A percentile compares a stretch with the other conserved stretches of the same genome.
Conservation (phyloP, 495 filamentous ascomycete genomes). For the Margaritispora aquatica region DNA sequence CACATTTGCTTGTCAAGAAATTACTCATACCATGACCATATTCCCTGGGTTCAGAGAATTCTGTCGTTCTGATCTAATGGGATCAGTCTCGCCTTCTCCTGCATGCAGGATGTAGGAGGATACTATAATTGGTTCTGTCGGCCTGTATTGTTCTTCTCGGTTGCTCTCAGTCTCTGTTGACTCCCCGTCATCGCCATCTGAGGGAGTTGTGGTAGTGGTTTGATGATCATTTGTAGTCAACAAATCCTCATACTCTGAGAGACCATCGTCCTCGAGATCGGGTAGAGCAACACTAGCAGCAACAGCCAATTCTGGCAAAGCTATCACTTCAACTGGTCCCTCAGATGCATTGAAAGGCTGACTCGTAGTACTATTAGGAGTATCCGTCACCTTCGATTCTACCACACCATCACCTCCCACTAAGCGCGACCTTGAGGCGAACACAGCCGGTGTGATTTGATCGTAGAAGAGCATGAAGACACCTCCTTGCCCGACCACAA, state of each 20-base stretch:
- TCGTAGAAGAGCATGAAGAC: constrained; percentile 99
- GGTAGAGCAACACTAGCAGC: constrained; percentile 20
- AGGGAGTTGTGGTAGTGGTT: constrained; percentile 18
- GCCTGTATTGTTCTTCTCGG: constrained; percentile 7
- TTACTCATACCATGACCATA: constrained; percentile 22
- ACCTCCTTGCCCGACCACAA: constrained; percentile 70
- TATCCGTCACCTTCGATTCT: background rate
- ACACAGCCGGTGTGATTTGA: constrained; percentile 32
- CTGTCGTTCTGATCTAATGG: constrained; percentile 4
- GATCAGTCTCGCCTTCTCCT: background rate
- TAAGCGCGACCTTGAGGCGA: background rate
- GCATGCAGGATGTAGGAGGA: constrained; percentile 12
- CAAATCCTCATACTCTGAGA: constrained; percentile 9
- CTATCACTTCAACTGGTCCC: background rate
- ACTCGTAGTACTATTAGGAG: background rate
- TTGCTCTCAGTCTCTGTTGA: background rate
- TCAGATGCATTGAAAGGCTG: background rate
- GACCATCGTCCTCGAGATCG: constrained; percentile 15
- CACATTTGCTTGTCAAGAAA: too few relatives aligned
- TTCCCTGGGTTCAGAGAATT: constrained; percentile 2
- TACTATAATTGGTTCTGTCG: constrained; percentile 18
- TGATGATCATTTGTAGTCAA: constrained; percentile 8
- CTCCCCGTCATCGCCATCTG: constrained; percentile 19
- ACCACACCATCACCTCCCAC: too few relatives aligned
- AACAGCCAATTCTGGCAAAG: background rate